Evolutionary conservation across 2,329 filamentous ascomycete genomes (phyloP), one percentile per base, ranked within the genome.

Genomic region (Phyllosticta citriasiana): DNA sequence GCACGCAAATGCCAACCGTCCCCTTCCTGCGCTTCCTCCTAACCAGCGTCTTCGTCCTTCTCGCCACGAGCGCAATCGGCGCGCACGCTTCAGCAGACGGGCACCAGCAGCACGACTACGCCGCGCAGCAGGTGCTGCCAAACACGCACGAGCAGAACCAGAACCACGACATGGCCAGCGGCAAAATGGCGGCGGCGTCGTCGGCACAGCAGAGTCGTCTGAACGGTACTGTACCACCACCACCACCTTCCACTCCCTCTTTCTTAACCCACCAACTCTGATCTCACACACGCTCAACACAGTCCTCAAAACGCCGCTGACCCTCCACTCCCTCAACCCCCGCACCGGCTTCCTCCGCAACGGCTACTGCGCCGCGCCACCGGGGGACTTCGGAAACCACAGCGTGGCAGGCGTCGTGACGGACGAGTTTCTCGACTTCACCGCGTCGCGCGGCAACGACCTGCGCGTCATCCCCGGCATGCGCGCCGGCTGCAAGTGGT

Each of bases 371-470:
- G 75, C 80, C 63, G 78, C 80, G 4, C 81, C 80, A 3, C 70
- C 73, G 2, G 75, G 76, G 14, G 83, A 87, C 67, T 73, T 71
- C 19, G 84, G 84, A 24, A 86, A 85, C 70, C 84, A 87, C 68
- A 79, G 80, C 26, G 75, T 87, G 25, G 84, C 83, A 1, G 80
- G 77, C 65, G 77, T 82, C 27, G 74, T 87, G 1, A 83, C 81
- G 8, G 77, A 84, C 62, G 80, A 83, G 65, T 87, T 87, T 70
- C 80, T 86, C 35, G 81, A 85, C 67, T 86, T 82, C 74, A 79
- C 78, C 33, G 82, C 83, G 19, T 75, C 77, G 4, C 77, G 78
- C 47, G 84, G 83, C 50, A 86, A 86, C 67, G 81, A 86, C 66
- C 74, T 87, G 35, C 77, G 82, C 25, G 66, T 70, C 4, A 76